A percentile compares a stretch with the other conserved stretches of the same genome.
Evolutionary conservation across 495 filamentous ascomycete species (phyloP).

Genomic region (Saxophila tyrrhenica): DNA sequence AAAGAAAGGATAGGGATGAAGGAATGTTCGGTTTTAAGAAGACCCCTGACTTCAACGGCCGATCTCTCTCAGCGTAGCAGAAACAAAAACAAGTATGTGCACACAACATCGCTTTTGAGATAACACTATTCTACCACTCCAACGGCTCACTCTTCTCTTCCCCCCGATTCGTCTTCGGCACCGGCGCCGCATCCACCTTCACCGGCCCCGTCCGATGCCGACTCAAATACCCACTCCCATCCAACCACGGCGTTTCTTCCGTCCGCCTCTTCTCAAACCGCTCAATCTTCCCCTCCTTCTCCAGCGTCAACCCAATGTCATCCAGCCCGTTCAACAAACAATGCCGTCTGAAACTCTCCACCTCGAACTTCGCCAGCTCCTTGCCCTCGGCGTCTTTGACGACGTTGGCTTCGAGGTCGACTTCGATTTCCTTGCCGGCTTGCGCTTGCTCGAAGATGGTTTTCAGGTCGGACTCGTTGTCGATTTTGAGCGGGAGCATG

Average conservation of each 20-base stretch:
- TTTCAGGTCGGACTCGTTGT: conserved; percentile 51
- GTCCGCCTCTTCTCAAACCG: conserved; percentile 70
- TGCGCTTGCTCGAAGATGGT: conserved; percentile 68
- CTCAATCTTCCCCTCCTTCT: conserved; percentile 79
- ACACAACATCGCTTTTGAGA: too few species aligned
- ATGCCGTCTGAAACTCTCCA: conserved; percentile 86
- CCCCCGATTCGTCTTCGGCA: conserved; percentile 85
- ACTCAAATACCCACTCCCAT: conserved; percentile 75
- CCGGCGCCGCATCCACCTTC: conserved; percentile 67
- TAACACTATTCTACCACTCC: too few species aligned
- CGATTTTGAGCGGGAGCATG: conserved; percentile 82
- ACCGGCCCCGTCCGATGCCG: conserved; percentile 53
- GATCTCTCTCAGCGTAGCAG: too few species aligned
- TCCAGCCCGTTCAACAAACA: conserved; percentile 91
- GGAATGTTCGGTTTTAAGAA: too few species aligned
- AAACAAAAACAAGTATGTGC: too few species aligned
- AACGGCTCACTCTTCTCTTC: too few species aligned
- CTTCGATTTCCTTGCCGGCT: conserved; percentile 75
- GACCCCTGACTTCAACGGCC: too few species aligned
- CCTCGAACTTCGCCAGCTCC: conserved; percentile 65
- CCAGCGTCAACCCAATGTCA: conserved; percentile 90
- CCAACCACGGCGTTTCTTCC: conserved; percentile 78
- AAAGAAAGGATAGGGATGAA: too few species aligned
- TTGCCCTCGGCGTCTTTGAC: conserved; percentile 67
- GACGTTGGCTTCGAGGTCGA: conserved; percentile 77